A percentile compares a stretch with the other conserved stretches of the same genome.
phyloP scores from a whole-genome alignment of 2,329 filamentous ascomycete species.

The Thelonectria rubi region DNA sequence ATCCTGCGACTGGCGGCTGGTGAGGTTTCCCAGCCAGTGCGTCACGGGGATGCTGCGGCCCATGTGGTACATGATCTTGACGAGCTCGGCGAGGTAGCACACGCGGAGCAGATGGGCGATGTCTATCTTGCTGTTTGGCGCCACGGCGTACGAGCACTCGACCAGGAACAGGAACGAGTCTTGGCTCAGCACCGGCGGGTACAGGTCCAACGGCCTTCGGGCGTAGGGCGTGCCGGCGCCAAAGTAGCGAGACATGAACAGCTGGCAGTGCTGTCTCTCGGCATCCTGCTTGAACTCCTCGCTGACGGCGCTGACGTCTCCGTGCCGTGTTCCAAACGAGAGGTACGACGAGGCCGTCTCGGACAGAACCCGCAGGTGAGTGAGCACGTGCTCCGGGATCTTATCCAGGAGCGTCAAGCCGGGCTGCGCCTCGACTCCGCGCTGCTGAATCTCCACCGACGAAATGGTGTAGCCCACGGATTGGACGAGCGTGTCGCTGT shows the following conservation, averaged over 20 bases:
- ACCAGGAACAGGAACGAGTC: constrained; percentile 85
- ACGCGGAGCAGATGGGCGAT: constrained; percentile 82
- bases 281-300: constrained; percentile 74
- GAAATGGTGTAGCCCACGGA: constrained; percentile 86
- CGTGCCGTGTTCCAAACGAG: constrained; percentile 75
- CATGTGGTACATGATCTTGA: constrained; percentile 77
- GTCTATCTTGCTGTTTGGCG: constrained; percentile 73
- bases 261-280: constrained; percentile 76
- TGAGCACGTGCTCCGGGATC: constrained; percentile 83
- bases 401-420: constrained; percentile 82
- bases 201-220: constrained; percentile 55
- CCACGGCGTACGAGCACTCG: constrained; percentile 77
- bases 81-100: constrained; percentile 90
- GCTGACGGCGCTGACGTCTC: constrained; percentile 67
- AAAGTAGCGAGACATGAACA: constrained; percentile 72
- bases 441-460: constrained; percentile 89
- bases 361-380: constrained; percentile 85
- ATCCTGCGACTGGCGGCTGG: constrained; percentile 54
- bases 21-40: constrained; percentile 58
- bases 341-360: constrained; percentile 90
- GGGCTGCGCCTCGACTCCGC: constrained; percentile 78
- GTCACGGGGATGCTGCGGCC: constrained; percentile 62
- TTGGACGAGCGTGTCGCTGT: constrained; percentile 68
- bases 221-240: constrained; percentile 53
- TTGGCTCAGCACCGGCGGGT: constrained; percentile 68